phyloP scores from a whole-genome alignment of 1,139 yeast genomes.

The Candida neerlandica region DNA sequence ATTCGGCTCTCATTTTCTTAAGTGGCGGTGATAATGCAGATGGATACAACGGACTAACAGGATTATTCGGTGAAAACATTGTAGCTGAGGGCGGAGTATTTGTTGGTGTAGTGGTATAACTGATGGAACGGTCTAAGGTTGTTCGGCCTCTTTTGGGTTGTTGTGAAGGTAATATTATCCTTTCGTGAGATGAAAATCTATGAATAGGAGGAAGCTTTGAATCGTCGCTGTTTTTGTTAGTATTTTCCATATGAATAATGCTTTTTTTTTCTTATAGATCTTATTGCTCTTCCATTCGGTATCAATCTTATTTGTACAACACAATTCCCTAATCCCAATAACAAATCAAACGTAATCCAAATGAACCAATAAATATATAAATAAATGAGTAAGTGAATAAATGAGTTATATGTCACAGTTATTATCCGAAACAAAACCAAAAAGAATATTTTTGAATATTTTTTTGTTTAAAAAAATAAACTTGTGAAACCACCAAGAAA shows the following conservation, averaged over 20 bases:
- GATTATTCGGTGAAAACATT: slow-evolving; percentile 16
- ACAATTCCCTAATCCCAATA: too few relatives aligned
- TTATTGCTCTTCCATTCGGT: neutral
- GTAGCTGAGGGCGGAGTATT: neutral
- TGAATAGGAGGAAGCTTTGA: slow-evolving; percentile 1
- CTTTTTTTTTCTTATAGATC: neutral
- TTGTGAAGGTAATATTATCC: slow-evolving; percentile 11
- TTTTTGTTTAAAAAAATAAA: too few relatives aligned
- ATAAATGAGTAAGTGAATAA: too few relatives aligned
- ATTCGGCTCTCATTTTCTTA: slow-evolving; percentile 4
- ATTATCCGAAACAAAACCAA: neutral
- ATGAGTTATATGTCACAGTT: neutral
- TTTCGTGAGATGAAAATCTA: slow-evolving; percentile 7
- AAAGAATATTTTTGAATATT: too few relatives aligned
- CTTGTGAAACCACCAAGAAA: neutral
- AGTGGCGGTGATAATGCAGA: slow-evolving; percentile 9
- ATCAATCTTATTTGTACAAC: neutral
- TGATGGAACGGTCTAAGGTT: neutral
- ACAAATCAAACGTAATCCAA: too few relatives aligned
- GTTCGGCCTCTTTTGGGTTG: slow-evolving; percentile 8
- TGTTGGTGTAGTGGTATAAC: slow-evolving; percentile 2
- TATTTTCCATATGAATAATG: neutral
- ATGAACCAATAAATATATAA: too few relatives aligned
- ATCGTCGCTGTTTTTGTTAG: neutral
- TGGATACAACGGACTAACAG: slow-evolving; percentile 14